phyloP scores from a whole-genome alignment of 257 asterid species.

The Asclepias syriaca region DNA sequence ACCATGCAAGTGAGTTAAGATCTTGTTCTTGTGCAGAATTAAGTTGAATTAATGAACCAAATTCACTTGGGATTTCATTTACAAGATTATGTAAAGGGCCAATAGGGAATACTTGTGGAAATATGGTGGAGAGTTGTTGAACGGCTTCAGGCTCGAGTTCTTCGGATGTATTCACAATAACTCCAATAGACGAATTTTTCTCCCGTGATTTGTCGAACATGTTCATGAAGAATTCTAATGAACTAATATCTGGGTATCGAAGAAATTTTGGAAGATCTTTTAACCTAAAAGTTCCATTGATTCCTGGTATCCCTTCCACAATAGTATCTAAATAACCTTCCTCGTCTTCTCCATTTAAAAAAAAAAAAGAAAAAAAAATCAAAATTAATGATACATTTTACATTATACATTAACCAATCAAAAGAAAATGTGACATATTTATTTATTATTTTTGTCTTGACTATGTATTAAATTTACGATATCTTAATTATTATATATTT shows the following conservation, averaged over 20 bases:
- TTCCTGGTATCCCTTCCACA: not conserved
- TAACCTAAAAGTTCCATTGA: not conserved
- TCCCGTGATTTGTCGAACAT: not conserved
- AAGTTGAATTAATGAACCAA: slow-evolving; percentile 6
- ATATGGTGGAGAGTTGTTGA: slow-evolving; percentile 2
- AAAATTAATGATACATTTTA: no score
- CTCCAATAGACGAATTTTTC: not conserved
- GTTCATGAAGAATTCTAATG: not conserved
- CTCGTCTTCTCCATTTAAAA: not conserved
- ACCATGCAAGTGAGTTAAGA: slow-evolving; percentile 16
- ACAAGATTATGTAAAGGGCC: slow-evolving; percentile 20
- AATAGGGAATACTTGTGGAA: slow-evolving; percentile 5
- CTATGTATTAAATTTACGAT: no score
- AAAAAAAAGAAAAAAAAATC: no score
- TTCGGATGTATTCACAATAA: slow-evolving; percentile 9
- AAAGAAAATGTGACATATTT: no score
- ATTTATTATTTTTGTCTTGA: no score
- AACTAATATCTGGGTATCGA: not conserved
- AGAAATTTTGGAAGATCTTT: not conserved
- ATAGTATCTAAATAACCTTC: slow-evolving; percentile 1
- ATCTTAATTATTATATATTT: no score
- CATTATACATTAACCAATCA: no score
- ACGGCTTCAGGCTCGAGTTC: slow-evolving; percentile 5
- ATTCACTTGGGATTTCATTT: not conserved
- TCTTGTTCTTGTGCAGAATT: slow-evolving; percentile 22